phyloP scores from a whole-genome alignment of 73 alveolate genomes.

The Tetrahymena elliotti region DNA sequence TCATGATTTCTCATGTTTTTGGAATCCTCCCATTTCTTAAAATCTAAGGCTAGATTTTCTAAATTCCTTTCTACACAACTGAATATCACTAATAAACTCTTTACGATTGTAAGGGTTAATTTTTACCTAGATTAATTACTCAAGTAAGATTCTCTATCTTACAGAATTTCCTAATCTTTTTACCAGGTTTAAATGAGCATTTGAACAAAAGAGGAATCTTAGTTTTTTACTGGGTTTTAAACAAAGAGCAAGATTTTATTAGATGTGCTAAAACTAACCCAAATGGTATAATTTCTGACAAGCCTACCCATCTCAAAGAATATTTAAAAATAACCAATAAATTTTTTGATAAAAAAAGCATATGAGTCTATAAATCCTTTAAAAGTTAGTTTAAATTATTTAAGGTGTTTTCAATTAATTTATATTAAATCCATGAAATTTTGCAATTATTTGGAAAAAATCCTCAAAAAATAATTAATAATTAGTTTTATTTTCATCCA shows the following conservation, averaged over 20 bases:
- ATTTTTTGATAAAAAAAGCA: not conserved
- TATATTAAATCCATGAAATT: too few species aligned
- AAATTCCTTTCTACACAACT: not conserved
- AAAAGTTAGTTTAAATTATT: too few species aligned
- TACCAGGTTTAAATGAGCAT: not conserved
- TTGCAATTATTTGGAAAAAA: too few species aligned
- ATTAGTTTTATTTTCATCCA: too few species aligned
- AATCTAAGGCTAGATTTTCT: not conserved
- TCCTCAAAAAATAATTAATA: too few species aligned
- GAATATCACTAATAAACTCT: not conserved
- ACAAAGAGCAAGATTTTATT: not conserved
- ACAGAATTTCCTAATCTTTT: not conserved
- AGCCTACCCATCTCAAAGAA: not conserved
- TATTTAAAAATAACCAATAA: not conserved
- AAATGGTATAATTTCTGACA: conserved; percentile 30
- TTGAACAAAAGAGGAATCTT: conserved; percentile 10
- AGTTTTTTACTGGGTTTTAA: conserved; percentile 6
- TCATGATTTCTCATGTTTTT: not conserved
- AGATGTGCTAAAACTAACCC: not conserved
- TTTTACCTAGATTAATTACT: not conserved
- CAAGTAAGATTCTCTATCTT: not conserved
- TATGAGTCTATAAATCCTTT: too few species aligned
- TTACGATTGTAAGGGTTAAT: not conserved
- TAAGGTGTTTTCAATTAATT: too few species aligned
- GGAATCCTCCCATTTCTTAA: not conserved